phyloP scores from a whole-genome alignment of 768 basidiomycete species.

The Kwoniella europaea region DNA sequence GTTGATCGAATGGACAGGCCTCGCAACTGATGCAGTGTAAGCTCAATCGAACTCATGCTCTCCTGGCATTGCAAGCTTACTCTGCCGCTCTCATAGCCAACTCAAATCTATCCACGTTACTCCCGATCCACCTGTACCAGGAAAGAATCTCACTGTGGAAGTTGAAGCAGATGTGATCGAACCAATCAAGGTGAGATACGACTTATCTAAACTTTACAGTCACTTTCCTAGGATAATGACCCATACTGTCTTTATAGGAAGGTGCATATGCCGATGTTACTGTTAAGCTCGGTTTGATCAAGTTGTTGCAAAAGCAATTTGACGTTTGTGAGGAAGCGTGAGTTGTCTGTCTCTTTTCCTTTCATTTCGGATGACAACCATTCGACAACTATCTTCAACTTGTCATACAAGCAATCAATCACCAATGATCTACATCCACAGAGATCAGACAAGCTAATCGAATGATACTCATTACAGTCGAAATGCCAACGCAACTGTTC shows the following conservation, averaged over 20 bases:
- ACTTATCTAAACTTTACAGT: background rate
- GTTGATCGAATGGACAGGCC: constrained; percentile 27
- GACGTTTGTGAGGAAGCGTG: constrained; percentile 95
- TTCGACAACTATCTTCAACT: no score
- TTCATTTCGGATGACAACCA: no score
- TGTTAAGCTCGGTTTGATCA: constrained; percentile 93
- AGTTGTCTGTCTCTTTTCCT: constrained; percentile 56
- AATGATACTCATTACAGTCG: constrained; percentile 61
- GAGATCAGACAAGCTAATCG: no score
- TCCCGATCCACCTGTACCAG: constrained; percentile 90
- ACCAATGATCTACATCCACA: no score
- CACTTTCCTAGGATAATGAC: background rate
- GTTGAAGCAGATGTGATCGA: constrained; percentile 69
- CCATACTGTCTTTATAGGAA: constrained; percentile 63
- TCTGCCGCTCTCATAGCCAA: constrained; percentile 55
- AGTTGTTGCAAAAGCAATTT: constrained; percentile 79
- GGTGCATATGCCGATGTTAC: constrained; percentile 87
- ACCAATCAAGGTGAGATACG: constrained; percentile 67
- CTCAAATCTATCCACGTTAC: constrained; percentile 73
- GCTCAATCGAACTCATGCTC: constrained; percentile 60
- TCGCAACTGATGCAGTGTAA: constrained; percentile 50
- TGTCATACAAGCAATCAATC: no score
- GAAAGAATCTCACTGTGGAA: constrained; percentile 82
- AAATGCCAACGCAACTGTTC: constrained; percentile 73
- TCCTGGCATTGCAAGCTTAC: constrained; percentile 47